phyloP scores from a whole-genome alignment of 179 eudicot genomes.

The Monotropa hypopitys region DNA sequence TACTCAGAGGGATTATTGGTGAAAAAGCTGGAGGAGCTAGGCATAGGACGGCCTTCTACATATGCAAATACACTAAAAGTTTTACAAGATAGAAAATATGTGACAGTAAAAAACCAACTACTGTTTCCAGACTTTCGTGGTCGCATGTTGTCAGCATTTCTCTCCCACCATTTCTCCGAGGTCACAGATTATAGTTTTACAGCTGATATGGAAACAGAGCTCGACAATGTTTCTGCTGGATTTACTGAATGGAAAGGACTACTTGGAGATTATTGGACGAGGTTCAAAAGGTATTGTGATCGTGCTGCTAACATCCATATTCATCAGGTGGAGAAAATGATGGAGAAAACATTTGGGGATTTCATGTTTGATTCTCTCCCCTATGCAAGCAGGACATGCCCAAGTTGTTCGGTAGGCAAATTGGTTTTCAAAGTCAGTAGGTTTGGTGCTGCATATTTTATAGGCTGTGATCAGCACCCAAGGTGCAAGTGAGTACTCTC shows the following conservation, averaged over 20 bases:
- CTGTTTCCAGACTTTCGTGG: conserved; percentile 93
- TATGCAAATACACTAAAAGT: conserved; percentile 77
- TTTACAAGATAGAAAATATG: conserved; percentile 76
- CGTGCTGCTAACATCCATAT: conserved; percentile 50
- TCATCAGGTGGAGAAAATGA: conserved; percentile 90
- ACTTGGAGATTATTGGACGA: conserved; percentile 75
- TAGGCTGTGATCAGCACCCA: conserved; percentile 94
- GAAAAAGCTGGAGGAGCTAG: conserved; percentile 89
- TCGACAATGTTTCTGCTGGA: conserved; percentile 90
- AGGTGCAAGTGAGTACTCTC: conserved; percentile 72
- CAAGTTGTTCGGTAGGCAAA: conserved; percentile 70
- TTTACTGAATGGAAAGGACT: conserved; percentile 95
- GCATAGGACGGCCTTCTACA: conserved; percentile 95
- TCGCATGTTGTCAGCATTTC: conserved; percentile 91
- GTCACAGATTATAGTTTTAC: conserved; percentile 87
- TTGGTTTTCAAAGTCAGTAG: conserved; percentile 78
- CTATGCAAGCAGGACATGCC: conserved; percentile 66
- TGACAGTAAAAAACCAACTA: conserved; percentile 41
- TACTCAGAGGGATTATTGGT: conserved; percentile 77
- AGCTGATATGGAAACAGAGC: conserved; percentile 93
- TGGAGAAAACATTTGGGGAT: conserved; percentile 66
- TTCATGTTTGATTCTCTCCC: conserved; percentile 67
- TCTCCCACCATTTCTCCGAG: conserved; percentile 75
- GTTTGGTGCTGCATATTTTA: conserved; percentile 81
- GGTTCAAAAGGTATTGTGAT: conserved; percentile 67